These are phyloP conservation scores for Piper longum DNA, from an alignment of 164 flowering plant species.

Conservation along the genomic window DNA sequence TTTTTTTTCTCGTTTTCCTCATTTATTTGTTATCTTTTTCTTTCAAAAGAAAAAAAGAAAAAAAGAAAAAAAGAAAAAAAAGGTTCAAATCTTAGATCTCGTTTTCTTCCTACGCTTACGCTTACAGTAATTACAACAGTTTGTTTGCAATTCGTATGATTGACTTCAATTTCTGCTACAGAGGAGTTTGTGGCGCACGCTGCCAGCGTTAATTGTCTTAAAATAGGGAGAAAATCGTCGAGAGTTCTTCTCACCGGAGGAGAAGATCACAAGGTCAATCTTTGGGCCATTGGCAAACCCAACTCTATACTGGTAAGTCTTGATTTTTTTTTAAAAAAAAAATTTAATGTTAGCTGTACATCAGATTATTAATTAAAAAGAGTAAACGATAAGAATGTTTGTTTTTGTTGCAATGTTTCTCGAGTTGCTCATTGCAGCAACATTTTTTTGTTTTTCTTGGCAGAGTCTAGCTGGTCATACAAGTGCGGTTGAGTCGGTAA, in stretches of 20 bases:
- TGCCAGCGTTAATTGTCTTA: slow-evolving; percentile 81
- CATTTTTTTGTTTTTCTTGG: slow-evolving; percentile 1
- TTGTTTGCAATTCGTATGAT: slow-evolving; percentile 10
- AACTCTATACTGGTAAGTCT: slow-evolving; percentile 64
- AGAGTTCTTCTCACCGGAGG: slow-evolving; percentile 96
- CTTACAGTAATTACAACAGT: neutral
- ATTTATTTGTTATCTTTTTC: neutral
- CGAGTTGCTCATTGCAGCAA: no score
- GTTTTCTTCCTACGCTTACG: neutral
- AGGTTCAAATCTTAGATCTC: neutral
- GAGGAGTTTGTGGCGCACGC: slow-evolving; percentile 98
- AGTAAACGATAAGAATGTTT: no score
- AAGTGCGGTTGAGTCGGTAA: slow-evolving; percentile 89
- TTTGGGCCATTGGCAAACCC: slow-evolving; percentile 98
- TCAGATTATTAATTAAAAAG: neutral
- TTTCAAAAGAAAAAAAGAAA: no score
- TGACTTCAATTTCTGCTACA: slow-evolving; percentile 16
- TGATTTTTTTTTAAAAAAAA: no score
- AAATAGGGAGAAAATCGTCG: slow-evolving; percentile 88
- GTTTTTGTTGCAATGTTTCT: no score
- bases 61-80: neutral
- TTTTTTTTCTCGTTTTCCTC: neutral
- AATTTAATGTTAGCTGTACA: neutral
- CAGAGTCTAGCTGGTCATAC: slow-evolving; percentile 97
- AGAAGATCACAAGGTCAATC: slow-evolving; percentile 94